Evolutionary conservation across 352 stramenopile genomes (phyloP).

Genomic region (Phytophthora citrophthora): DNA sequence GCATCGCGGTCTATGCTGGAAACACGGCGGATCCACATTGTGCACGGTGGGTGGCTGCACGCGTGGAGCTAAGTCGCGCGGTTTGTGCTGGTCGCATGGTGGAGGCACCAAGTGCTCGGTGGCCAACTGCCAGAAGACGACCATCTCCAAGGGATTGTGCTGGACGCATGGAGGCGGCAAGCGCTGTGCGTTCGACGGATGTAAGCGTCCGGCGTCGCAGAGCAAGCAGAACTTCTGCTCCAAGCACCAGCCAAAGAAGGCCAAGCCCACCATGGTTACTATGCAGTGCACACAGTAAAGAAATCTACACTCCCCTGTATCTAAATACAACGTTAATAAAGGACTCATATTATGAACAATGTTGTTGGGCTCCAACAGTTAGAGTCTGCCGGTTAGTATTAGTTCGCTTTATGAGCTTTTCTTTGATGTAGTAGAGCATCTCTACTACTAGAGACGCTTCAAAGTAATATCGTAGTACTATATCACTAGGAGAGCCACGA

Average conservation of each 20-base stretch:
- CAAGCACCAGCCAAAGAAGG: slow-evolving; percentile 27
- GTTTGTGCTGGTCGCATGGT: slow-evolving; percentile 86
- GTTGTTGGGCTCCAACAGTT: no score
- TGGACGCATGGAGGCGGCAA: slow-evolving; percentile 56
- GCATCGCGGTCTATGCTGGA: slow-evolving; percentile 51
- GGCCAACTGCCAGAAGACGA: slow-evolving; percentile 40
- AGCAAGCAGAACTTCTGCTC: slow-evolving; percentile 33
- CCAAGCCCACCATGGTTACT: not conserved
- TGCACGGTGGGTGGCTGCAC: slow-evolving; percentile 61
- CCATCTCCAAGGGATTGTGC: slow-evolving; percentile 46
- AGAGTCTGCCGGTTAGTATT: no score
- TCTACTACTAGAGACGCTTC: no score
- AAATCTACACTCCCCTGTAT: not conserved
- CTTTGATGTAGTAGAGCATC: no score
- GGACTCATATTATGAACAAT: no score
- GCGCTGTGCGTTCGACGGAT: slow-evolving; percentile 37
- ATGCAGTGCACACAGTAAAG: not conserved
- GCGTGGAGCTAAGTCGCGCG: slow-evolving; percentile 75
- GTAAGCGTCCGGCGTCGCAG: slow-evolving; percentile 56
- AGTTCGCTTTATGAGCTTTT: no score
- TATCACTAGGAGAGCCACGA: no score
- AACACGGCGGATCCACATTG: slow-evolving; percentile 41
- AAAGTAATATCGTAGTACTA: no score
- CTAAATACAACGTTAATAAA: no score
- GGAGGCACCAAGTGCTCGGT: slow-evolving; percentile 76